Percentiles rank a stretch among this genome's conserved stretches.
These are phyloP conservation scores for Lepidium africanum DNA, from an alignment of 345 rosid genomes.

Conservation along the genomic window DNA sequence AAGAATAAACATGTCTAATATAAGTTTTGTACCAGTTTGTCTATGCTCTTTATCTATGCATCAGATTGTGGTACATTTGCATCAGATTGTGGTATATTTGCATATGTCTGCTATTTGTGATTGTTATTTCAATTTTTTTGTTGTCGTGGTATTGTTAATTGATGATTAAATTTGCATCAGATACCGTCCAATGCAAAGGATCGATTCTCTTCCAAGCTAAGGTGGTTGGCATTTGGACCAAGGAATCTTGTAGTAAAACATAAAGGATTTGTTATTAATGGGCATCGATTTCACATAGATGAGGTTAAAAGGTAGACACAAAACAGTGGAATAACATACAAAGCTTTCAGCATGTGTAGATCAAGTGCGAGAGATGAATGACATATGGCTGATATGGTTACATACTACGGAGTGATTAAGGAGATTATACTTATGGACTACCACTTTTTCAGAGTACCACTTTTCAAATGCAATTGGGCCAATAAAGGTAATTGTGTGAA, in stretches of 20 bases:
- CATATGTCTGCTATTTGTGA: too few relatives aligned
- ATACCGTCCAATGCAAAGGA: too few relatives aligned
- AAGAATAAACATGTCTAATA: too few relatives aligned
- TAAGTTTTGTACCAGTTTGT: too few relatives aligned
- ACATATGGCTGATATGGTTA: not conserved
- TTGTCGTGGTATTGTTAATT: too few relatives aligned
- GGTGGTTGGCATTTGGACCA: not conserved
- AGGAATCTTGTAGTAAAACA: not conserved
- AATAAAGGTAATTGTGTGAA: not conserved
- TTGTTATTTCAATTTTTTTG: too few relatives aligned
- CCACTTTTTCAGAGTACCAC: not conserved
- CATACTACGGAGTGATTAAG: not conserved
- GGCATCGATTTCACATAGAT: not conserved
- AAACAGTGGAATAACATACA: not conserved
- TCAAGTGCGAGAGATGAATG: not conserved
- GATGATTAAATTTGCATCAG: too few relatives aligned
- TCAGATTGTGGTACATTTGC: too few relatives aligned
- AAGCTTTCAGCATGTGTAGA: not conserved
- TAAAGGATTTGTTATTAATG: not conserved
- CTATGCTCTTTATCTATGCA: too few relatives aligned
- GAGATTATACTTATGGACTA: not conserved
- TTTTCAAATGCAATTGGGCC: not conserved
- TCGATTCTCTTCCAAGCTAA: not conserved
- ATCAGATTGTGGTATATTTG: too few relatives aligned
- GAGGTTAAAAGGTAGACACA: not conserved